Evolutionary conservation across 345 rosid species (phyloP).

Genomic region (Arabis hirsuta): DNA sequence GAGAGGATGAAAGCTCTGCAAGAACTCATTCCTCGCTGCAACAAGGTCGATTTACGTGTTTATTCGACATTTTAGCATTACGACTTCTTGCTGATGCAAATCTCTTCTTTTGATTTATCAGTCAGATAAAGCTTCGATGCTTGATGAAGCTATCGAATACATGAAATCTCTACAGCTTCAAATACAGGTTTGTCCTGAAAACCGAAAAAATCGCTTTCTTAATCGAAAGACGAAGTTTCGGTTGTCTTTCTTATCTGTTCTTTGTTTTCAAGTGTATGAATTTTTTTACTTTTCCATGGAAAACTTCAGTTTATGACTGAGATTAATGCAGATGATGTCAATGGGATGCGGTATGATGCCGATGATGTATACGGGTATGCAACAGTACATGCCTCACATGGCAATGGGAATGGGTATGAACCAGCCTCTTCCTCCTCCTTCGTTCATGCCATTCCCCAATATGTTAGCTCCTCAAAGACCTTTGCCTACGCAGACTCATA

Average conservation of each 20-base stretch:
- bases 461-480: slow-evolving; percentile 58
- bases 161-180: slow-evolving; percentile 49
- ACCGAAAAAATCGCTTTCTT: neutral
- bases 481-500: slow-evolving; percentile 58
- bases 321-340: slow-evolving; percentile 73
- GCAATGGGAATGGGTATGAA: slow-evolving; percentile 67
- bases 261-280: slow-evolving; percentile 11
- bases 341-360: slow-evolving; percentile 85
- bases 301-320: slow-evolving; percentile 27
- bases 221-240: neutral
- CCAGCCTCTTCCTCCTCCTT: slow-evolving; percentile 46
- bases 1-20: slow-evolving; percentile 82
- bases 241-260: neutral
- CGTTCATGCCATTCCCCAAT: slow-evolving; percentile 77
- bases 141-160: slow-evolving; percentile 48
- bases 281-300: neutral
- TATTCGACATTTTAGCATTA: too few species aligned
- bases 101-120: neutral
- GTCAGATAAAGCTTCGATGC: slow-evolving; percentile 50
- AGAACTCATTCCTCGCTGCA: slow-evolving; percentile 52
- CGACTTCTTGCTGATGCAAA: neutral
- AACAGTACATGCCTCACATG: slow-evolving; percentile 64
- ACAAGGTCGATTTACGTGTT: slow-evolving; percentile 29
- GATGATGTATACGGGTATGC: slow-evolving; percentile 74
- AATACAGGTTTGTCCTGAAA: slow-evolving; percentile 30